Percentiles rank a stretch among this genome's conserved stretches.
These are phyloP conservation scores for Colletotrichum navitas DNA, from an alignment of 2,329 filamentous ascomycete species.

Conservation along the genomic window DNA sequence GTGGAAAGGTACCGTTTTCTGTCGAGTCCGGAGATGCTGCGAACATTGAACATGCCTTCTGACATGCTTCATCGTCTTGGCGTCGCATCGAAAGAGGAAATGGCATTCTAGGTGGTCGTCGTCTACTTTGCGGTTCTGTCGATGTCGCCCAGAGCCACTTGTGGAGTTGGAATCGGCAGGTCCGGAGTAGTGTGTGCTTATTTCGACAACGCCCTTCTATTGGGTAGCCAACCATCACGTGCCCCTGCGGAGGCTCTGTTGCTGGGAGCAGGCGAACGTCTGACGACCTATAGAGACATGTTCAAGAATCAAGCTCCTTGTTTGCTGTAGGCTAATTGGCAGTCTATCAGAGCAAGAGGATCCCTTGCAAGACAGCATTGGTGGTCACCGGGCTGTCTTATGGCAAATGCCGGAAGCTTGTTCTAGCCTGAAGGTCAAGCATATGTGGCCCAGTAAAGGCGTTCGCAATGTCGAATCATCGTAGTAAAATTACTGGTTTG, in stretches of 20 bases:
- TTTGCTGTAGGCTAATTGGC: neutral
- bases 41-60: neutral
- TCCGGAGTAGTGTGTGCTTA: conserved; percentile 33
- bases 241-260: neutral
- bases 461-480: neutral
- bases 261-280: neutral
- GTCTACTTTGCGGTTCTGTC: conserved; percentile 35
- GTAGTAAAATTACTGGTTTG: neutral
- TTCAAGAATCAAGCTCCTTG: conserved; percentile 11
- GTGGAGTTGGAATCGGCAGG: conserved; percentile 19
- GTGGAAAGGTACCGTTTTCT: neutral
- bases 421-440: neutral
- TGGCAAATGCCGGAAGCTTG: neutral
- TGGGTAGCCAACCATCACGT: neutral
- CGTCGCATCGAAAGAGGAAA: neutral
- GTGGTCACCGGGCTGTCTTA: neutral
- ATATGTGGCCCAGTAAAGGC: neutral
- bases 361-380: neutral
- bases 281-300: conserved; percentile 14
- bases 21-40: neutral
- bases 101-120: neutral
- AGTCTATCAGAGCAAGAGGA: conserved; percentile 30
- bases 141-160: conserved; percentile 28
- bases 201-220: conserved; percentile 34
- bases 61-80: neutral